Conservation (phyloP, 2,329 filamentous ascomycete genomes). For the Ceratocystiopsis sp. region DNA sequence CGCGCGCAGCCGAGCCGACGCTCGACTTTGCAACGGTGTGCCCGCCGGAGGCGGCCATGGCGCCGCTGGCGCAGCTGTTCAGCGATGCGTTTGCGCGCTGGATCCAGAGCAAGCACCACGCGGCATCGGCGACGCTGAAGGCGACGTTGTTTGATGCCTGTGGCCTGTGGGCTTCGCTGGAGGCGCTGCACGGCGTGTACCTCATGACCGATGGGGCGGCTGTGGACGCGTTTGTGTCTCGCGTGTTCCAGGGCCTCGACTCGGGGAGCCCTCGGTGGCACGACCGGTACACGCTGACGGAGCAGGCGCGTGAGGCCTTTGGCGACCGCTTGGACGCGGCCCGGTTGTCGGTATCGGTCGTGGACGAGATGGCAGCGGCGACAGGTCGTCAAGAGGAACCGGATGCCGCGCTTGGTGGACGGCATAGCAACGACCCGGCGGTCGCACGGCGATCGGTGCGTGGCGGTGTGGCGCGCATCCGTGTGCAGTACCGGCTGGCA, state of each 20-base stretch:
- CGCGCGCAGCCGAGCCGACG: constrained; percentile 20
- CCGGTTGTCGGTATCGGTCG: constrained; percentile 10
- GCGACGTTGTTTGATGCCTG: constrained; percentile 51
- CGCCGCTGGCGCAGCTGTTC: constrained; percentile 62
- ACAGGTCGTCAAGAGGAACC: too few species aligned
- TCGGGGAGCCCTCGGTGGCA: constrained; percentile 46
- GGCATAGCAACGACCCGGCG: constrained; percentile 18
- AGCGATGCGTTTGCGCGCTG: constrained; percentile 53
- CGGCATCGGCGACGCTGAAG: constrained; percentile 50
- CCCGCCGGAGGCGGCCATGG: constrained; percentile 27
- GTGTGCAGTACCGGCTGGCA: constrained; percentile 48
- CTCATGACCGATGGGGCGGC: constrained; percentile 58
- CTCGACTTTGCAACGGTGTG: constrained; percentile 44
- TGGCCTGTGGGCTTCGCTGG: constrained; percentile 46
- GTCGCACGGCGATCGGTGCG: constrained; percentile 40
- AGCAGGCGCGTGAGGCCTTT: constrained; percentile 59
- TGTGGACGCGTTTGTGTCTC: constrained; percentile 46
- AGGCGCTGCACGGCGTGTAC: constrained; percentile 55
- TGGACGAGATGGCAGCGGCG: neutral
- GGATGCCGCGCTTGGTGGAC: neutral
- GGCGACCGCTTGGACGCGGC: constrained; percentile 30
- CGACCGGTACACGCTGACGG: constrained; percentile 66
- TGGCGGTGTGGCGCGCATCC: constrained; percentile 43
- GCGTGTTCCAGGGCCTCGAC: constrained; percentile 63
- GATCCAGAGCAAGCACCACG: constrained; percentile 57